These are phyloP conservation scores for Aspergillus calidoustus DNA, from an alignment of 2,329 filamentous ascomycete genomes.

Conservation along the genomic window DNA sequence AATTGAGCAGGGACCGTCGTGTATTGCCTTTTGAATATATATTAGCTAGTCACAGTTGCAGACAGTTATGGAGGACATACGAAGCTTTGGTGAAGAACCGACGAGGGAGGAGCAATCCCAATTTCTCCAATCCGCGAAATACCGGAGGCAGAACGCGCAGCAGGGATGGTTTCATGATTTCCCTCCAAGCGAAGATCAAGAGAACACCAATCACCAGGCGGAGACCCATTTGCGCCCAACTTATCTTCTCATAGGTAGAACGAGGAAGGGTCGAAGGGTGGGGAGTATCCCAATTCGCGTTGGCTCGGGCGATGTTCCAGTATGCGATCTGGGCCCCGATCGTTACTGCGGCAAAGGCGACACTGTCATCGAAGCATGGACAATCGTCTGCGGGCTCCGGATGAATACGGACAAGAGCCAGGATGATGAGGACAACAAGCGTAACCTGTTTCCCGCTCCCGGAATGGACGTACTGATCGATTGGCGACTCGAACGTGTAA, in stretches of 20 bases:
- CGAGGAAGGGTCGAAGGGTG: conserved; percentile 62
- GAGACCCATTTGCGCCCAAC: conserved; percentile 64
- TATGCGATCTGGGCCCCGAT: conserved; percentile 81
- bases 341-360: conserved; percentile 87
- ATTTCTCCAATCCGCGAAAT: conserved; percentile 81
- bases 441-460: conserved; percentile 68
- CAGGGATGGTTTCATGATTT: conserved; percentile 81
- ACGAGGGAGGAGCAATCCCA: conserved; percentile 78
- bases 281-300: conserved; percentile 56
- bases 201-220: conserved; percentile 80
- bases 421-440: conserved; percentile 67
- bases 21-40: conserved; percentile 63
- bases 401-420: conserved; percentile 82
- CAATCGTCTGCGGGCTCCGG: conserved; percentile 97
- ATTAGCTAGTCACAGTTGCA: neutral
- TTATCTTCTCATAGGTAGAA: conserved; percentile 69
- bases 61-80: conserved; percentile 43
- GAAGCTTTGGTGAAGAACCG: conserved; percentile 91
- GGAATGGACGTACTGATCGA: conserved; percentile 73
- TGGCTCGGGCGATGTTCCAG: conserved; percentile 76
- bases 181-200: conserved; percentile 87
- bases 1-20: conserved; percentile 76
- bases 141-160: conserved; percentile 79
- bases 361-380: conserved; percentile 94
- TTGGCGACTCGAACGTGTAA: conserved; percentile 57